These are phyloP conservation scores for Ophiosphaerella herpotricha DNA, from an alignment of 2,329 filamentous ascomycete genomes.

Conservation along the genomic window DNA sequence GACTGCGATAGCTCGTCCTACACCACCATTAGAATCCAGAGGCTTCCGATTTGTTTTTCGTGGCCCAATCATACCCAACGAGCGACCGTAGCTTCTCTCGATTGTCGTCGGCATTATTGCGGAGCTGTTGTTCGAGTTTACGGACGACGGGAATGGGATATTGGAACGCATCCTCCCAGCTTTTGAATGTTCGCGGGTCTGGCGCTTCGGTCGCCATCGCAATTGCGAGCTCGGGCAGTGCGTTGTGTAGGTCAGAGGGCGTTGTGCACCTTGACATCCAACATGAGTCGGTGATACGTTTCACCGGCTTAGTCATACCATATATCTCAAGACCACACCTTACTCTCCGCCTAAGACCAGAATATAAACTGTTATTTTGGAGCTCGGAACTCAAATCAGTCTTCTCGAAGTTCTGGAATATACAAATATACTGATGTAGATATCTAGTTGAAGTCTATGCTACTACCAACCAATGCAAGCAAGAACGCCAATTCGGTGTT, in stretches of 20 bases:
- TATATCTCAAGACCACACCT: too few relatives aligned
- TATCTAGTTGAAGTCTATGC: background rate
- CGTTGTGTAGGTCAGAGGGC: background rate
- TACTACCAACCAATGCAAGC: background rate
- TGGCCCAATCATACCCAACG: slow-evolving; percentile 60
- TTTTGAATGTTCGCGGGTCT: slow-evolving; percentile 60
- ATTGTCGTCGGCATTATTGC: slow-evolving; percentile 65
- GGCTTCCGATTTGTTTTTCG: background rate
- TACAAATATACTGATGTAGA: background rate
- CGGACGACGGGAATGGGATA: slow-evolving; percentile 66
- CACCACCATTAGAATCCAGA: slow-evolving; percentile 6
- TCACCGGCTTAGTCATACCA: slow-evolving; percentile 15
- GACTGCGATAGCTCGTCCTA: slow-evolving; percentile 77
- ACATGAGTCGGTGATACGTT: slow-evolving; percentile 10
- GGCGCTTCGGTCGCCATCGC: slow-evolving; percentile 60
- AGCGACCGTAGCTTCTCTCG: slow-evolving; percentile 68
- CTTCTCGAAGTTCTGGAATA: background rate
- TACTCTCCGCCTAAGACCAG: too few relatives aligned
- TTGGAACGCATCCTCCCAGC: slow-evolving; percentile 71
- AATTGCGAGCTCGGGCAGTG: slow-evolving; percentile 5
- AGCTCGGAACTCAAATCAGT: background rate
- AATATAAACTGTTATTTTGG: background rate
- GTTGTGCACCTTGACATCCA: background rate
- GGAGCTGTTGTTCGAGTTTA: slow-evolving; percentile 67
- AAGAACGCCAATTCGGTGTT: slow-evolving; percentile 15